phyloP scores from a whole-genome alignment of 495 filamentous ascomycete species.

The Xylaria acuta region DNA sequence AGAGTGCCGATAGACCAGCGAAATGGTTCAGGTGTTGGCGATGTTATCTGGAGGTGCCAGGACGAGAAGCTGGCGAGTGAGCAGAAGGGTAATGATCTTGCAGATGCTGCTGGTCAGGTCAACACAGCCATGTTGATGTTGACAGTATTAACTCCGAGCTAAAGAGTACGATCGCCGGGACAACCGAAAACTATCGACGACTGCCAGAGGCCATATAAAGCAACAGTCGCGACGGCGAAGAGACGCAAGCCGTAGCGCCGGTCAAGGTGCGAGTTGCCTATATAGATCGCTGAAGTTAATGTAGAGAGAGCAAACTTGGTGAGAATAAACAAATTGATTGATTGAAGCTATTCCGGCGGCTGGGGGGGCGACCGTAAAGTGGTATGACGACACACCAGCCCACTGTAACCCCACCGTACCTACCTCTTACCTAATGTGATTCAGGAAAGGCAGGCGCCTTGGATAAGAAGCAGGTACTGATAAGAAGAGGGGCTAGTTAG shows the following conservation, averaged over 20 bases:
- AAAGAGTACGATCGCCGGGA: not conserved
- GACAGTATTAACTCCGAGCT: not conserved
- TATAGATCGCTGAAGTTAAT: not conserved
- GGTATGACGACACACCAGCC: constrained; percentile 5
- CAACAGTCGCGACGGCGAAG: not conserved
- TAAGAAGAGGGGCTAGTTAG: not conserved
- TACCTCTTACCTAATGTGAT: not conserved
- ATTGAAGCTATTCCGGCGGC: constrained; percentile 12
- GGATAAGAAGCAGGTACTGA: not conserved
- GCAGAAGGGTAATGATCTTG: not conserved
- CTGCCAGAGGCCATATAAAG: not conserved
- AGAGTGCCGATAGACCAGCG: not conserved
- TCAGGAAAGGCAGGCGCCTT: not conserved
- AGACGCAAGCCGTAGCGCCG: not conserved
- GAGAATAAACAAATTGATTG: not conserved
- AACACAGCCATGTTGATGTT: constrained; percentile 18
- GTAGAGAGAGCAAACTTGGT: not conserved
- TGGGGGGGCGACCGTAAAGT: not conserved
- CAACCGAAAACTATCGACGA: not conserved
- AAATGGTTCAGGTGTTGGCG: not conserved
- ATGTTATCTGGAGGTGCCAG: not conserved
- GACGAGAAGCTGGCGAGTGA: not conserved
- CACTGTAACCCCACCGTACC: not conserved
- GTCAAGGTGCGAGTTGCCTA: not conserved
- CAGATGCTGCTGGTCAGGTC: constrained; percentile 20